Base-by-base conservation (phyloP, 2,329 filamentous ascomycete species). In the Colletotrichum eleusines region DNA sequence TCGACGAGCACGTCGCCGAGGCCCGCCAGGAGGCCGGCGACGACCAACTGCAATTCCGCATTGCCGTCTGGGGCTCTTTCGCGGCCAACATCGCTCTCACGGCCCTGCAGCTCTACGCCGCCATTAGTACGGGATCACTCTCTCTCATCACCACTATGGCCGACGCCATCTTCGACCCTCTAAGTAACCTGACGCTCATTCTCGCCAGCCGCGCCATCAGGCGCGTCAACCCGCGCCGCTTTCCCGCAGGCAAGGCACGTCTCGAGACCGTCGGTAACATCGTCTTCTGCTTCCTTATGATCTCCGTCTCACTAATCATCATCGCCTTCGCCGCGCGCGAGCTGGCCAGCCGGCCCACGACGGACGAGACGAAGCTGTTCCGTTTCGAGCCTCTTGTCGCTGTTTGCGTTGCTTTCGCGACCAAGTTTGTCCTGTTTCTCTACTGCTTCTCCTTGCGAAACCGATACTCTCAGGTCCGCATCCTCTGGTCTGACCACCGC, bases 91-190 rank as follows among this genome's bases (percentile, higher is more conserved):
- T 98, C 68, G 72, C 92, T 46, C 86, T 99, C 7, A 90, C 94
- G 0, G 86, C 86, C 7, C 86, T 98, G 20, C 96, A 99, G 81
- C 84, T 98, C 50, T 98, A 97, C 79, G 95, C 92, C 57, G 96
- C 96, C 71, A 88, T 94, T 57, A 89, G 92, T 0, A 97, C 95
- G 0, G 90, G 92, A 54, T 97, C 94, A 20, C 88, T 98, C 46
- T 97, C 95, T 4, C 90, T 99, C 61, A 97, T 98, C 84, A 97
- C 96, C n/a, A 98, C 95, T 72, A 97, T 97, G 93, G 95, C 95
- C n/a, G 95, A 99, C 81, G 91, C 95, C 67, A 87, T 98, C 74
- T 98, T 98, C 82, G 95, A 98, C 78, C 95, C 94, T 11, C 79
- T 96, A 77, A 95, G 92, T 77, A 98, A 97, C 78, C 80, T 98